Evolutionary conservation across 805 yeast genomes (phyloP).

Genomic region (Suhomyces tanzawaensis): DNA sequence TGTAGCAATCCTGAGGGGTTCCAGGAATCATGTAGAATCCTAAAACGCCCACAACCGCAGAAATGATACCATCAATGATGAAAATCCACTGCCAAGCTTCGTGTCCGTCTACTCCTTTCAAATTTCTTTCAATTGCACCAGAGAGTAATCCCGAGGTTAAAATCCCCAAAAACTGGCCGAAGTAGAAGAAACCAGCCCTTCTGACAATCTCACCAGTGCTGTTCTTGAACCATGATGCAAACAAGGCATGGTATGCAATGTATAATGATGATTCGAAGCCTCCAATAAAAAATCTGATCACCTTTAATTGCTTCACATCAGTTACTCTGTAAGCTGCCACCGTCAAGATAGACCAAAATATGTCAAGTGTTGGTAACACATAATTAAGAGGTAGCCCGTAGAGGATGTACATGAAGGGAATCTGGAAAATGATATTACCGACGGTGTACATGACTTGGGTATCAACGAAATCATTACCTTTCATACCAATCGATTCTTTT

Average conservation of each 20-base stretch:
- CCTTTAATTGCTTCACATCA: conserved; percentile 18
- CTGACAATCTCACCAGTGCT: conserved; percentile 44
- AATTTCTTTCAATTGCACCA: conserved; percentile 13
- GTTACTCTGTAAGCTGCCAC: conserved; percentile 16
- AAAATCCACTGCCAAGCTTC: conserved; percentile 25
- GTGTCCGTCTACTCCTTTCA: conserved; percentile 2
- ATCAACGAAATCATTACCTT: conserved; percentile 21
- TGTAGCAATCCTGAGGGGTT: conserved; percentile 38
- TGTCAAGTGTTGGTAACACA: conserved; percentile 18
- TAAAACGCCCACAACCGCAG: conserved; percentile 19
- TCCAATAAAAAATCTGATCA: conserved; percentile 20
- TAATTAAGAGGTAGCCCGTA: conserved; percentile 21
- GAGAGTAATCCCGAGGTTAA: conserved; percentile 29
- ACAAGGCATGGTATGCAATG: conserved; percentile 11
- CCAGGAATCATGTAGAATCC: conserved; percentile 23
- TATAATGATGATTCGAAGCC: conserved; percentile 15
- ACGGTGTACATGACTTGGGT: conserved; percentile 20
- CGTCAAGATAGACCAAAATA: conserved; percentile 20
- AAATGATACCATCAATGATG: conserved; percentile 22
- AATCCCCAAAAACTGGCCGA: conserved; percentile 30
- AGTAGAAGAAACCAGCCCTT: conserved; percentile 26
- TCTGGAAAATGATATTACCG: conserved; percentile 22
- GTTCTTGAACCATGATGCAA: conserved; percentile 53
- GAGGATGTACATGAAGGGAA: conserved; percentile 22
- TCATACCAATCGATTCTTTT: conserved; percentile 17